Evolutionary conservation across 1,284 basidiomycete genomes (phyloP), one percentile per base, ranked within the genome.

Genomic region (Pseudozyma hubeiensis): DNA sequence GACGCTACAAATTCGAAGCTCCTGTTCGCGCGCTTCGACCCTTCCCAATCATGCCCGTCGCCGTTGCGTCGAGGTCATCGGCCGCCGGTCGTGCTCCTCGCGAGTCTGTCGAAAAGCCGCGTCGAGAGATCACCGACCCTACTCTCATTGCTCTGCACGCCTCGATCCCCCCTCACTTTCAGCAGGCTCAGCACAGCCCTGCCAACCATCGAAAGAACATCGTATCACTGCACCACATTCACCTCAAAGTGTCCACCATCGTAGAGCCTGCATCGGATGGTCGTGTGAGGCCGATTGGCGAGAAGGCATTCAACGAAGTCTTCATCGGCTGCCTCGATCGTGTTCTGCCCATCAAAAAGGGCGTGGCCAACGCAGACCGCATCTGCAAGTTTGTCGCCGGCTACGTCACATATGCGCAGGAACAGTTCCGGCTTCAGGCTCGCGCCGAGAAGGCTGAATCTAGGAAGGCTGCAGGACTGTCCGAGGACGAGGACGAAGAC

Each of bases 121-220:
- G 57, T 31, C 35, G 45, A 33, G 66, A 64, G 53, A 51, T 64
- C 49, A 59, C 66, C 35, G 50, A 65, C 43, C 63, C 66, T 13
- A 17, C 56, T 3, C 62, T 70, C 7, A 29, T 64, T 8, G 56
- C 62, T 9, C 43, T 75, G 35, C 66, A 71, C 24, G 68, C 56
- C 3, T 62, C 64, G 35, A 67, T 75, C 19, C 73, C 73, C 16
- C 68, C 73, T 44, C 65, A 81, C 51, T 93, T 93, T 64, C 91
- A 93, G 59, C 92, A 97, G 84, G 91, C 90, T 0, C 96, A 98
- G 84, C 86, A 87, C 43, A 91, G 93, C 0, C 85, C 91, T 10
- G 92, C 94, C 7, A 94, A 93, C 83, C 94, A 93, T 84, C 89
- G 91, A 69, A 98, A 98, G 88, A 97, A 97, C 85, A 89, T 91